Base-by-base conservation (phyloP, 306 rosid genomes). In the Fragaria nilgerrensis region DNA sequence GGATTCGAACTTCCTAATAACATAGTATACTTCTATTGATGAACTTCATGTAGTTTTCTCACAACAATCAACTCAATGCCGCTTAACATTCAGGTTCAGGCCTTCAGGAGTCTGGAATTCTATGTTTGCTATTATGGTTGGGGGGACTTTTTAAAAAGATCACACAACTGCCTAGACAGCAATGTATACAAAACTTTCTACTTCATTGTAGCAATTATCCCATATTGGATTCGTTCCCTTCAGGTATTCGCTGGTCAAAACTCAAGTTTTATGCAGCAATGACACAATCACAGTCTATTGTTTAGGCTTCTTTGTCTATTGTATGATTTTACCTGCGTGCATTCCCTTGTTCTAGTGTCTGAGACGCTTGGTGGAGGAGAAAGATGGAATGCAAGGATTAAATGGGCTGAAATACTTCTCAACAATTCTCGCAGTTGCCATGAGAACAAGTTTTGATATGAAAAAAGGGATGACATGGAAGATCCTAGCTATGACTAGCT, bases 101-200 rank as follows among this genome's bases (percentile, higher is more conserved):
- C 93, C 78, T 81, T 88, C 52, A 88, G 96, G 86, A 85, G 96
- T 85, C 80, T 91, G 70, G 91, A 86, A 82, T 91, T 91, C 82
- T 93, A 93, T 50, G 76, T 91, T 14, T 93, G 98, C 85, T 87
- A 90, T 80, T 90, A 90, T 34, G 79, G 78, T 39, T 85, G 92
- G 89, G 96, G 98, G 17, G 79, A 88, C 82, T 90, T 86, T 86
- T 81, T 69, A 82, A 84, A 58, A n/a, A 85, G 96, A 88, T 80
- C 90, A 68, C 84, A 86, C 87, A 84, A 79, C 7, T 93, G 98
- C 88, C 55, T 22, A 1, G 52, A 85, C 14, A 89, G 90, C 84
- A 12, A 65, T 0, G 59, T 85, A 20, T 91, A 79, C 74, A 68
- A 76, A 75, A 75, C 83, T 48, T 83, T 93, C 85, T 88, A 91